phyloP scores from a whole-genome alignment of 2,329 filamentous ascomycete species.

The Botrytis elliptica region DNA sequence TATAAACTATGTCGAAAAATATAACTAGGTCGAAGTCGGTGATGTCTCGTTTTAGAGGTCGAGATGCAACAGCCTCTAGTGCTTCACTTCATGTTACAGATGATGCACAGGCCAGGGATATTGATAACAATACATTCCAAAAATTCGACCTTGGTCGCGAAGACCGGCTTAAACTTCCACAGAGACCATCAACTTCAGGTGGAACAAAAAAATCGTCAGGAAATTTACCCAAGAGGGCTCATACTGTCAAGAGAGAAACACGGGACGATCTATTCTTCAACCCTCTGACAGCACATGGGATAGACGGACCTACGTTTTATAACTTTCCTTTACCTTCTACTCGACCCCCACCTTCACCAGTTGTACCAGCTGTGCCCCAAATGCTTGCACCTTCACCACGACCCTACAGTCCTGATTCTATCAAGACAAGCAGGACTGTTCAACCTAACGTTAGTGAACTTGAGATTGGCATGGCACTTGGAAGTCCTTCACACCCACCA shows the following conservation, averaged over 20 bases:
- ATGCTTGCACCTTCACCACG: not conserved
- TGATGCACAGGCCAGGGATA: conserved; percentile 33
- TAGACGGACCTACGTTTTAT: conserved; percentile 32
- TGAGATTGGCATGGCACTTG: conserved; percentile 70
- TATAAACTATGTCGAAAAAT: conserved; percentile 29
- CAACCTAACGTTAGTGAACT: conserved; percentile 9
- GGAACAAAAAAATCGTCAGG: conserved; percentile 30
- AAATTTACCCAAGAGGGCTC: conserved; percentile 25
- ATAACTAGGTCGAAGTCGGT: conserved; percentile 28
- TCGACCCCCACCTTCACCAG: conserved; percentile 29
- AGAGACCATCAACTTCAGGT: conserved; percentile 37
- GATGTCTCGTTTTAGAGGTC: conserved; percentile 29
- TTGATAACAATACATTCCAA: conserved; percentile 24
- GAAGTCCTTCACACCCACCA: conserved; percentile 57
- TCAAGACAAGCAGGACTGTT: not conserved
- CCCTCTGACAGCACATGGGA: conserved; percentile 33
- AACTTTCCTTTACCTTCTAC: conserved; percentile 35
- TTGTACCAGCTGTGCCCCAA: not conserved
- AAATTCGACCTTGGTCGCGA: conserved; percentile 29
- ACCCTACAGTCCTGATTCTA: conserved; percentile 11
- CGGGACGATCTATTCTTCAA: conserved; percentile 39
- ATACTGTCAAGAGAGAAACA: conserved; percentile 34
- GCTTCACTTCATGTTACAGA: conserved; percentile 37
- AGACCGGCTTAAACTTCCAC: conserved; percentile 29
- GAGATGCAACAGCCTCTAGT: conserved; percentile 34